Conservation (phyloP, 2,329 filamentous ascomycete genomes). For the Aspergillus sclerotialis region DNA sequence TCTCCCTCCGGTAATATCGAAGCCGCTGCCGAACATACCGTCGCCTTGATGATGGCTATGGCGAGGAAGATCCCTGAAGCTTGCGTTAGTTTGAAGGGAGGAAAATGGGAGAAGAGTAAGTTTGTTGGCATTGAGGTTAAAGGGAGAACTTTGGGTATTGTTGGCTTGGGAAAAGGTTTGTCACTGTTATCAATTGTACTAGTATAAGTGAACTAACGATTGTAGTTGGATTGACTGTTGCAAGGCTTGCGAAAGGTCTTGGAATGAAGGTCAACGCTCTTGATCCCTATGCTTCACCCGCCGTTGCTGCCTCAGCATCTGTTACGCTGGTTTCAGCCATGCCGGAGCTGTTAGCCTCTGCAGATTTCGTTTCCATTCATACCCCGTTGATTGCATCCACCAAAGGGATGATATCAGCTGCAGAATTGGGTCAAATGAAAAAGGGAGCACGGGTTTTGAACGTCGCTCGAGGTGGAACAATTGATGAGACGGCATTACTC, state of each 20-base stretch:
- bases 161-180: constrained; percentile 69
- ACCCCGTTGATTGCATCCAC: constrained; percentile 74
- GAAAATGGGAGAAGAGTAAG: constrained; percentile 67
- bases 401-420: constrained; percentile 61
- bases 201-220: constrained; percentile 1
- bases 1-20: constrained; percentile 73
- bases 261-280: constrained; percentile 70
- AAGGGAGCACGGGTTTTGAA: constrained; percentile 67
- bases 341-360: constrained; percentile 54
- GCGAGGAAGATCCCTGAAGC: constrained; percentile 68
- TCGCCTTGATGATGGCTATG: constrained; percentile 66
- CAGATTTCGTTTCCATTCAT: constrained; percentile 75
- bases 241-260: constrained; percentile 68
- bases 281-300: constrained; percentile 69
- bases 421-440: constrained; percentile 66
- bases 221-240: constrained; percentile 67
- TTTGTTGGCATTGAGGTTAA: constrained; percentile 73
- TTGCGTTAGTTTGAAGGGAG: constrained; percentile 61
- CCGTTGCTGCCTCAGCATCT: constrained; percentile 62
- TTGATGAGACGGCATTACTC: constrained; percentile 68
- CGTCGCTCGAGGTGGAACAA: constrained; percentile 71
- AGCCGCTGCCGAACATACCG: constrained; percentile 71
- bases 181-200: background rate
- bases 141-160: constrained; percentile 67
- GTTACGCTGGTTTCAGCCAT: constrained; percentile 57